Evolutionary conservation across 441 rosid species (phyloP), one percentile per base, ranked within the genome.

Genomic region (Adansonia gregorii): DNA sequence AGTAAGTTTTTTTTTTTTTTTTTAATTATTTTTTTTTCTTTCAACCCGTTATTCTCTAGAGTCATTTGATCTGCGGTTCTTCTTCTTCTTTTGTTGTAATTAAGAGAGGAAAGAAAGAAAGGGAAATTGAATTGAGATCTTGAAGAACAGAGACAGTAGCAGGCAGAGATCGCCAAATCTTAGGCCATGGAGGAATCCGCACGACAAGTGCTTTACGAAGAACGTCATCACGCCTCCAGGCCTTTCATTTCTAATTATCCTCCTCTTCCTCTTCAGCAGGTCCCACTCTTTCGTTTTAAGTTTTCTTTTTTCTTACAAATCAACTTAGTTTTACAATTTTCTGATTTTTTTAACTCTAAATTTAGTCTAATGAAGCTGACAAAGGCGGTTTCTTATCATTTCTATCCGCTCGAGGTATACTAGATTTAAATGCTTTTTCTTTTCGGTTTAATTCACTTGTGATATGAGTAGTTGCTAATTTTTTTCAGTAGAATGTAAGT

Each of bases 191-290:
- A 76, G 55, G 87, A 74, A 10, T 49, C 81, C 6, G 78, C 67
- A 3, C 78, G 54, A 39, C 66, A 87, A 79, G 87, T 91, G 60
- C 84, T 93, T 61, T 95, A 85, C 78, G 98, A 91, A 91, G 89
- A 82, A 7, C 92, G 89, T n/a, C 78, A 61, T 81, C 99, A 92
- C 67, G 92, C 93, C 61, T 85, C 97, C 14, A 52, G 91, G 65
- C 92, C 87, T 43, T 89, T 67, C 82, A 46, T 75, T 73, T 85
- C 94, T 63, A 87, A 84, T 85, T 89, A 90, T 45, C 95, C 97
- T 84, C 97, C 97, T 78, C 84, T 84, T 70, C 83, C 95, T 75
- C 84, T 85, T 67, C 84, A 76, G 39, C 87, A 84, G 89, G 91
- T 91, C 68, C 72, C 67, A 4, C 76, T 81, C 72, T 64, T 14